Evolutionary conservation across 495 filamentous ascomycete species (phyloP).

Genomic region (Hyaloscypha finlandica): DNA sequence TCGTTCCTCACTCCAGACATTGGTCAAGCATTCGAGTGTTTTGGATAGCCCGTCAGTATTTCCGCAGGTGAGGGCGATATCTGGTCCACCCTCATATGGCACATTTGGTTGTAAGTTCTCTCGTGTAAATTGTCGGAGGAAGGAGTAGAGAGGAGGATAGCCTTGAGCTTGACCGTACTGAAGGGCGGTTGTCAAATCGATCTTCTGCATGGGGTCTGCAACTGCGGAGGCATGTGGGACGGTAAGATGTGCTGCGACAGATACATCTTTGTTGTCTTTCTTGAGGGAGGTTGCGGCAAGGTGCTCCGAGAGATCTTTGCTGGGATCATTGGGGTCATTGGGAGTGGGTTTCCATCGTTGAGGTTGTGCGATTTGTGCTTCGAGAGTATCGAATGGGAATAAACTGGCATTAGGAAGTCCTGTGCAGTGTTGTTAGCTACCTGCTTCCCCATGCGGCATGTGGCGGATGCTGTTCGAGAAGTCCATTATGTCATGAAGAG

Average conservation of each 20-base stretch:
- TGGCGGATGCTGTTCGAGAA: neutral
- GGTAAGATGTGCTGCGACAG: slow-evolving; percentile 53
- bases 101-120: slow-evolving; percentile 77
- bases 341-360: slow-evolving; percentile 70
- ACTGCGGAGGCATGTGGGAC: slow-evolving; percentile 67
- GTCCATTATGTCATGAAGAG: neutral
- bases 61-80: slow-evolving; percentile 75
- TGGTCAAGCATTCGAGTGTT: slow-evolving; percentile 67
- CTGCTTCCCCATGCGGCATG: slow-evolving; percentile 2
- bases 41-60: slow-evolving; percentile 85
- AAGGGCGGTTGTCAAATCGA: slow-evolving; percentile 78
- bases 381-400: slow-evolving; percentile 90
- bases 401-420: slow-evolving; percentile 77
- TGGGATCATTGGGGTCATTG: slow-evolving; percentile 50
- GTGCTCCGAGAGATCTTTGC: slow-evolving; percentile 21
- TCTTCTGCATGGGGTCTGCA: slow-evolving; percentile 58
- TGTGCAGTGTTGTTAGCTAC: slow-evolving; percentile 34
- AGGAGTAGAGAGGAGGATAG: slow-evolving; percentile 71
- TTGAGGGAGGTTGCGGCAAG: slow-evolving; percentile 25
- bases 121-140: slow-evolving; percentile 74
- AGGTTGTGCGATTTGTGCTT: slow-evolving; percentile 73
- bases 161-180: slow-evolving; percentile 84
- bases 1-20: slow-evolving; percentile 69
- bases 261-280: slow-evolving; percentile 9
- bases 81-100: slow-evolving; percentile 75